These are phyloP conservation scores for Neospora caninum DNA, from an alignment of 169 alveolate species.

Conservation along the genomic window DNA sequence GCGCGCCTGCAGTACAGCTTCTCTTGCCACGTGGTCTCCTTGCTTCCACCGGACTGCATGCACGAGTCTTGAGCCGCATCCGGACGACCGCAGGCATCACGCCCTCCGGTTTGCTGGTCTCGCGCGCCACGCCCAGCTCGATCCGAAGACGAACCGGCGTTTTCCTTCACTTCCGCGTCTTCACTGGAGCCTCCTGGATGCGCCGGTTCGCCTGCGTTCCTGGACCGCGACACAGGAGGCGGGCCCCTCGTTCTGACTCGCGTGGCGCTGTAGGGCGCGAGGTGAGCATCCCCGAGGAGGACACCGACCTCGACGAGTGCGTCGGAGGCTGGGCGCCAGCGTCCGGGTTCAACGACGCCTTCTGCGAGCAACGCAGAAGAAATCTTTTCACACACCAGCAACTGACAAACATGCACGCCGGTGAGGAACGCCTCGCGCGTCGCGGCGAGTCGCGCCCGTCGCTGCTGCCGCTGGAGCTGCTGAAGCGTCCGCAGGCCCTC, in stretches of 20 bases:
- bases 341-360: neutral
- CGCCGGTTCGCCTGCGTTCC: neutral
- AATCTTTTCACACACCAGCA: neutral
- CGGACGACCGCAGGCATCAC: no score
- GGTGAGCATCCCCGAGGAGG: neutral
- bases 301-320: constrained; percentile 17
- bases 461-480: neutral
- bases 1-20: neutral
- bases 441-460: neutral
- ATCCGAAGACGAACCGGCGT: no score
- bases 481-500: neutral
- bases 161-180: no score
- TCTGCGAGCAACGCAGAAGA: neutral
- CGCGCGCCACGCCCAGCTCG: no score
- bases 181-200: neutral
- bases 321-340: neutral
- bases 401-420: constrained; percentile 29
- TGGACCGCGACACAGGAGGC: neutral
- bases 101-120: no score
- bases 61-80: no score
- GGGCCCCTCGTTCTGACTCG: neutral
- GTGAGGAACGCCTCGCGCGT: constrained; percentile 22
- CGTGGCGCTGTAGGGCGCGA: neutral
- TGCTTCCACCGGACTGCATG: no score
- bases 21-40: no score